phyloP scores from a whole-genome alignment of 805 yeast species.

The Starmera pachycereana region DNA sequence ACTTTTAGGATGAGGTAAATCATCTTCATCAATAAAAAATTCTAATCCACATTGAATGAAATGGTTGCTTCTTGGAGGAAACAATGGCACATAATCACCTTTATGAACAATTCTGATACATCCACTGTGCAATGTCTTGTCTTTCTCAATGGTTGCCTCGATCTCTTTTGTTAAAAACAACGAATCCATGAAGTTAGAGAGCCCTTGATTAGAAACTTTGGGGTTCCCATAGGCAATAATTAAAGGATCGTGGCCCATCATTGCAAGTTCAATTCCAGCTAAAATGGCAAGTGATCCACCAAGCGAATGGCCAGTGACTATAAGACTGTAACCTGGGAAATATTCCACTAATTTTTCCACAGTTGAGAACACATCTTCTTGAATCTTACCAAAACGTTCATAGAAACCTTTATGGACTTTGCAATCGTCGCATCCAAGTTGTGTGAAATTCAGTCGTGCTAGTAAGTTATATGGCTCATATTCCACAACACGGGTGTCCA shows the following conservation, averaged over 20 bases:
- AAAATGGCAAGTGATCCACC: conserved; percentile 65
- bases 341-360: conserved; percentile 25
- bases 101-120: conserved; percentile 46
- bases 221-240: conserved; percentile 63
- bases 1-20: conserved; percentile 25
- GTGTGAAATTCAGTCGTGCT: conserved; percentile 3
- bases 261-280: conserved; percentile 49
- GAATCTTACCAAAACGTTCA: conserved; percentile 32
- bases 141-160: conserved; percentile 14
- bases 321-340: conserved; percentile 39
- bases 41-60: conserved; percentile 24
- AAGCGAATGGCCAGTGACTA: conserved; percentile 63
- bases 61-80: conserved; percentile 42
- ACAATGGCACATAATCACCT: conserved; percentile 46
- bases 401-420: conserved; percentile 57
- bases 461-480: conserved; percentile 11
- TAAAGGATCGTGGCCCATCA: conserved; percentile 44
- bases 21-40: conserved; percentile 24
- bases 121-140: conserved; percentile 19
- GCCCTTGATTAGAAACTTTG: conserved; percentile 43
- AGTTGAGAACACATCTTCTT: conserved; percentile 15
- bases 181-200: conserved; percentile 43
- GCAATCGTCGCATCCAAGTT: conserved; percentile 35
- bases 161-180: conserved; percentile 31
- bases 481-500: conserved; percentile 26